These are phyloP conservation scores for Porcisia hertigi DNA, from an alignment of 208 protist genomes.

Conservation along the genomic window DNA sequence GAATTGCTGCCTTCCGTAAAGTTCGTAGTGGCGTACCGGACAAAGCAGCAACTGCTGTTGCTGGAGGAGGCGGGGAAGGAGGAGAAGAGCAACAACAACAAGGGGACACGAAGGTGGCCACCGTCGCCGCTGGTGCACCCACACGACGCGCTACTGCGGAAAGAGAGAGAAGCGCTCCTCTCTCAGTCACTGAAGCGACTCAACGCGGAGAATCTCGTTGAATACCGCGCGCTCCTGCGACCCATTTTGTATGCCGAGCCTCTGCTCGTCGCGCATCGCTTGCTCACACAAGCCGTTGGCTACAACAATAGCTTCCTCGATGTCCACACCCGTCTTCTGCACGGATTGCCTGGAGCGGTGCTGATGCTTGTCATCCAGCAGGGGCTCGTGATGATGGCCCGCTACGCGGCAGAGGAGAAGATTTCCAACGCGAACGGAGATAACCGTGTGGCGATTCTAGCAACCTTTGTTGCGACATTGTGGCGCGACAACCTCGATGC, in stretches of 20 bases:
- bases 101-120: background rate
- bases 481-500: slow-evolving; percentile 48
- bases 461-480: slow-evolving; percentile 54
- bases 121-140: slow-evolving; percentile 22
- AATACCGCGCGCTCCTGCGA: slow-evolving; percentile 53
- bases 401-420: slow-evolving; percentile 51
- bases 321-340: slow-evolving; percentile 67
- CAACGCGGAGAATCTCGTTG: slow-evolving; percentile 55
- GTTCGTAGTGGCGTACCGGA: slow-evolving; percentile 7
- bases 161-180: slow-evolving; percentile 65
- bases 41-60: slow-evolving; percentile 21
- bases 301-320: slow-evolving; percentile 80
- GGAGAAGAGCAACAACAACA: too few species aligned
- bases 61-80: background rate
- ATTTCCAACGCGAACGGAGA: slow-evolving; percentile 29
- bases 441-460: slow-evolving; percentile 52
- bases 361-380: slow-evolving; percentile 62
- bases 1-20: slow-evolving; percentile 20
- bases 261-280: slow-evolving; percentile 57
- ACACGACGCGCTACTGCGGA: slow-evolving; percentile 62
- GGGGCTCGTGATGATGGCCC: slow-evolving; percentile 49
- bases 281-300: slow-evolving; percentile 75
- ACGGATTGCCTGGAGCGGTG: slow-evolving; percentile 50
- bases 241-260: slow-evolving; percentile 72
- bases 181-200: slow-evolving; percentile 72